Percentiles rank a stretch among this genome's conserved stretches.
These are phyloP conservation scores for Lathyrus aphaca DNA, from an alignment of 306 rosid species.

Conservation along the genomic window DNA sequence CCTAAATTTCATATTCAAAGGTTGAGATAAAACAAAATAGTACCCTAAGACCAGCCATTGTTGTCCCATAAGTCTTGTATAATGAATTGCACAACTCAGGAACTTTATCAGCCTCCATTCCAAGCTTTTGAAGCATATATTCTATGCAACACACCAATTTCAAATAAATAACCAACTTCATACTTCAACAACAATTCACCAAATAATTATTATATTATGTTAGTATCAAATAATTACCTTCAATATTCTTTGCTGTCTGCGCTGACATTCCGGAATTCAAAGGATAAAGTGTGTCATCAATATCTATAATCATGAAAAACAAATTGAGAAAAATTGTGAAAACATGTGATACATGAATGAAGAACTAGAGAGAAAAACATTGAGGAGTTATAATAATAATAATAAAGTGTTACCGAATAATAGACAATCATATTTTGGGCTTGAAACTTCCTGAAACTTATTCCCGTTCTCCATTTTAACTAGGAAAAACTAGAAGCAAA, in stretches of 20 bases:
- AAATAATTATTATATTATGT: not conserved
- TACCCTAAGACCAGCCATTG: constrained; percentile 95
- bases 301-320: constrained; percentile 56
- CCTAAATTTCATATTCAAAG: constrained; percentile 5
- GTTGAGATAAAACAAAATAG: constrained; percentile 3
- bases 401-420: constrained; percentile 60
- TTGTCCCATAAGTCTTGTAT: constrained; percentile 83
- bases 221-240: constrained; percentile 47
- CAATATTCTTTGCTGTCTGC: constrained; percentile 62
- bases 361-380: not conserved
- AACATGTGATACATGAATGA: not conserved
- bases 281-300: constrained; percentile 95
- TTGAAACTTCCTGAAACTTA: constrained; percentile 49
- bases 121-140: constrained; percentile 75
- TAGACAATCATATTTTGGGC: constrained; percentile 74
- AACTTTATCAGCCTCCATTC: constrained; percentile 60
- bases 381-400: not conserved
- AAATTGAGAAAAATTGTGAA: not conserved
- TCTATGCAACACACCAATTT: constrained; percentile 41
- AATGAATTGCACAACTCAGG: constrained; percentile 57
- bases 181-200: not conserved
- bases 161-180: not conserved
- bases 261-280: constrained; percentile 64
- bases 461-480: constrained; percentile 61
- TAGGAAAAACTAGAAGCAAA: constrained; percentile 20